Conservation (phyloP, 2,329 filamentous ascomycete genomes). For the Botrytis aclada region DNA sequence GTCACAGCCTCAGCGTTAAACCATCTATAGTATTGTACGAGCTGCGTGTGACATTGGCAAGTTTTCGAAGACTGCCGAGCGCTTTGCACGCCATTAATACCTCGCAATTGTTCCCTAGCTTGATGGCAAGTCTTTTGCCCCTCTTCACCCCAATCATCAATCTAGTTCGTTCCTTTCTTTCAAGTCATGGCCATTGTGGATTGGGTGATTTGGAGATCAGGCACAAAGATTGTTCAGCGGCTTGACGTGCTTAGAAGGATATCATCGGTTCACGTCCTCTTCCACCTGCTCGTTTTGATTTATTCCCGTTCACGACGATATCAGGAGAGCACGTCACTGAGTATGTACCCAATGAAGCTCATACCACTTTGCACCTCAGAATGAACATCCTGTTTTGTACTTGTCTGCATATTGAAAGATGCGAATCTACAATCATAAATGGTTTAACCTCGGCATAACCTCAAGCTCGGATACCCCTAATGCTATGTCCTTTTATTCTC, state of each 20-base stretch:
- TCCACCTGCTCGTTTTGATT: neutral
- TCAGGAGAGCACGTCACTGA: neutral
- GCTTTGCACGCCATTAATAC: neutral
- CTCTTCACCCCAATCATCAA: neutral
- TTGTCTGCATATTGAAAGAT: neutral
- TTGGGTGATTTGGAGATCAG: neutral
- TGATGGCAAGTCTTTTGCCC: neutral
- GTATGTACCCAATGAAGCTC: neutral
- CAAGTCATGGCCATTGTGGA: neutral
- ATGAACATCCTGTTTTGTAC: neutral
- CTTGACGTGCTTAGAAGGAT: neutral
- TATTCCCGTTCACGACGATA: neutral
- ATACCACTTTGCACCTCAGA: neutral
- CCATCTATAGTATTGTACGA: neutral
- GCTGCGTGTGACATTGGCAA: neutral
- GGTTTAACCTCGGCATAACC: slow-evolving; percentile 4
- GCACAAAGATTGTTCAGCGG: neutral
- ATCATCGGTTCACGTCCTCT: neutral
- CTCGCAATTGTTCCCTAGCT: neutral
- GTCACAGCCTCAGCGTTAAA: neutral
- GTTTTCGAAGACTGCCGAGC: neutral
- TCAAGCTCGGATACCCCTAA: neutral
- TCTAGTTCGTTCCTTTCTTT: neutral
- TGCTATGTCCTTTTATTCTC: too few species aligned
- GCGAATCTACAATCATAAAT: neutral